These are phyloP conservation scores for Penicillium brasilianum DNA, from an alignment of 2,329 filamentous ascomycete genomes.

Conservation along the genomic window DNA sequence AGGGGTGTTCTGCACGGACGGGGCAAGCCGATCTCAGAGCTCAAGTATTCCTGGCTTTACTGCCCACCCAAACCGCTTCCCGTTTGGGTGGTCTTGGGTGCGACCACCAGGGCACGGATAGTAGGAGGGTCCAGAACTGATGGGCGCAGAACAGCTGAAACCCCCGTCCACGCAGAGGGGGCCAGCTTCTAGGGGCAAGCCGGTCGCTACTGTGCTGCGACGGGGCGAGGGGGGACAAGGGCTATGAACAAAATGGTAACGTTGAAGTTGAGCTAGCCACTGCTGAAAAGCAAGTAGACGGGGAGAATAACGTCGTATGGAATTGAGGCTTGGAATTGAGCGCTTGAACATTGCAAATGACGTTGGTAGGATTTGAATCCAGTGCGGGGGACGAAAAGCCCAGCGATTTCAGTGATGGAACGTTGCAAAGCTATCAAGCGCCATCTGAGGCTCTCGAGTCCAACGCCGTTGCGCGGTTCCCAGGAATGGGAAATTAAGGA, in stretches of 20 bases:
- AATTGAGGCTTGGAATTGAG: not conserved
- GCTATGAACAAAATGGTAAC: slow-evolving; percentile 1
- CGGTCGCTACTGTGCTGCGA: not conserved
- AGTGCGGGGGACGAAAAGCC: not conserved
- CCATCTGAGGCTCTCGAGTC: slow-evolving; percentile 15
- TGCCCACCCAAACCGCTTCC: too few species aligned
- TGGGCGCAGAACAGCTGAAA: slow-evolving; percentile 6
- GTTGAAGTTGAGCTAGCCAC: slow-evolving; percentile 18
- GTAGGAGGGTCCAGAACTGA: not conserved
- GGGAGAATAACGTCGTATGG: not conserved
- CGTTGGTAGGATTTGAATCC: slow-evolving; percentile 5
- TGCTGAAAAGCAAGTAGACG: slow-evolving; percentile 10
- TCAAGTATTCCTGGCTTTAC: not conserved
- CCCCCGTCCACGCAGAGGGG: slow-evolving; percentile 10
- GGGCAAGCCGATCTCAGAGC: not conserved
- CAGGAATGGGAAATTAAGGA: slow-evolving; percentile 21
- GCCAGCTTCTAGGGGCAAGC: not conserved
- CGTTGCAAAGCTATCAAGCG: slow-evolving; percentile 8
- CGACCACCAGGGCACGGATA: too few species aligned
- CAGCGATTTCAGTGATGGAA: slow-evolving; percentile 20
- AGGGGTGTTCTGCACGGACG: slow-evolving; percentile 5
- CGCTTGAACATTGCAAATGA: slow-evolving; percentile 9
- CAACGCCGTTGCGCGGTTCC: slow-evolving; percentile 27
- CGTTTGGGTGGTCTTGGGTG: too few species aligned
- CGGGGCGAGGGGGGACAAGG: not conserved